Evolutionary conservation across 345 rosid species (phyloP).

Genomic region (Ricinus communis): DNA sequence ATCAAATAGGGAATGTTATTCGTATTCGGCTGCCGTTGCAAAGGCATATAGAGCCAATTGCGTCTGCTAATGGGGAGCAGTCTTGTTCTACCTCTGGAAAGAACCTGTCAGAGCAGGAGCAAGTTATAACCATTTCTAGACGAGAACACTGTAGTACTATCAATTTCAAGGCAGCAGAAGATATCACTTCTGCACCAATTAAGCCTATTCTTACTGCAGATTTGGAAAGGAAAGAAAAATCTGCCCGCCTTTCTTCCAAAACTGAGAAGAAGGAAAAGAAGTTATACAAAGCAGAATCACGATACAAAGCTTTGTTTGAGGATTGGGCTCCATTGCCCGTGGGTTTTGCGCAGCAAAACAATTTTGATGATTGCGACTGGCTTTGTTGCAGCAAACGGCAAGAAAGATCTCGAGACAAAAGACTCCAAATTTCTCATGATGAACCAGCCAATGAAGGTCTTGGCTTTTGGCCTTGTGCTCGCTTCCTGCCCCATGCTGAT

Average conservation of each 20-base stretch:
- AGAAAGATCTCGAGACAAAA: neutral
- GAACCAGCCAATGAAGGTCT: neutral
- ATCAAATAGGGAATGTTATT: conserved; percentile 41
- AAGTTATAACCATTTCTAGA: neutral
- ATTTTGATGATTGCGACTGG: conserved; percentile 51
- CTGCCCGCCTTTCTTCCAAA: neutral
- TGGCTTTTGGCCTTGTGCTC: conserved; percentile 42
- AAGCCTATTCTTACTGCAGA: neutral
- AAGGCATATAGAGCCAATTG: conserved; percentile 20
- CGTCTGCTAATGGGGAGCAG: conserved; percentile 3
- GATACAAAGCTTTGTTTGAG: conserved; percentile 38
- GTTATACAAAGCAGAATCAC: conserved; percentile 16
- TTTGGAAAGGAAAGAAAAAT: neutral
- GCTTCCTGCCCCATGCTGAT: conserved; percentile 38
- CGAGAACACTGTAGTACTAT: neutral
- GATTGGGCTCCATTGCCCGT: conserved; percentile 45
- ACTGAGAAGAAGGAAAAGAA: neutral
- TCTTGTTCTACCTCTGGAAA: conserved; percentile 28
- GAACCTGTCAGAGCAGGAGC: neutral
- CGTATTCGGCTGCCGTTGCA: conserved; percentile 46
- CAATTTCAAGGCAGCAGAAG: neutral
- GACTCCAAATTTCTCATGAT: conserved; percentile 7
- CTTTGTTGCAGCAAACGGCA: conserved; percentile 32
- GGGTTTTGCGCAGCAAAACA: conserved; percentile 1
- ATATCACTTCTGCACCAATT: conserved; percentile 5